Evolutionary conservation across 441 rosid genomes (phyloP).

Genomic region (Breynia disticha): DNA sequence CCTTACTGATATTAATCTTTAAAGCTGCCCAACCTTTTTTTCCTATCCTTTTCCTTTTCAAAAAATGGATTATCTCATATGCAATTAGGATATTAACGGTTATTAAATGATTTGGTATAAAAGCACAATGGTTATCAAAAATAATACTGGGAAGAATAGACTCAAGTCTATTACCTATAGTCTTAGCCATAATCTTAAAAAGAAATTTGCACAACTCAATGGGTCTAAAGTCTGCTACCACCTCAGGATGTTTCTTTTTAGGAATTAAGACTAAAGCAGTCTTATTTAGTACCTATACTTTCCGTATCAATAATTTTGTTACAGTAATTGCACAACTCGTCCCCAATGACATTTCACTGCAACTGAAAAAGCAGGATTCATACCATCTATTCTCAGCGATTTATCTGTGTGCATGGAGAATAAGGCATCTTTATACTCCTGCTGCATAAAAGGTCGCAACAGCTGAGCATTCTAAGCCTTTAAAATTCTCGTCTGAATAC

Average conservation of each 20-base stretch:
- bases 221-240: background rate
- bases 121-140: background rate
- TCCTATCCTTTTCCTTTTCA: background rate
- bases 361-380: too few species aligned
- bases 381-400: too few species aligned
- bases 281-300: too few species aligned
- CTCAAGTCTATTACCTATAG: background rate
- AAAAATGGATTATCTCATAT: background rate
- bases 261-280: too few species aligned
- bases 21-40: background rate
- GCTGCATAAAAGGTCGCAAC: too few species aligned
- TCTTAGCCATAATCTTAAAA: background rate
- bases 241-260: accelerated
- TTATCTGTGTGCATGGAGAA: too few species aligned
- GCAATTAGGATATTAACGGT: background rate
- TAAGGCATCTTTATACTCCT: too few species aligned
- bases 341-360: too few species aligned
- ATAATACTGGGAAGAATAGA: background rate
- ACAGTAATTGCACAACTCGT: too few species aligned
- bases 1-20: background rate
- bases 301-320: too few species aligned
- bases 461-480: too few species aligned
- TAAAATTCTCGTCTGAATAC: too few species aligned
- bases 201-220: background rate
- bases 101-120: background rate